These are phyloP conservation scores for Ascochyta koolunga DNA, from an alignment of 2,329 filamentous ascomycete genomes.

Conservation along the genomic window DNA sequence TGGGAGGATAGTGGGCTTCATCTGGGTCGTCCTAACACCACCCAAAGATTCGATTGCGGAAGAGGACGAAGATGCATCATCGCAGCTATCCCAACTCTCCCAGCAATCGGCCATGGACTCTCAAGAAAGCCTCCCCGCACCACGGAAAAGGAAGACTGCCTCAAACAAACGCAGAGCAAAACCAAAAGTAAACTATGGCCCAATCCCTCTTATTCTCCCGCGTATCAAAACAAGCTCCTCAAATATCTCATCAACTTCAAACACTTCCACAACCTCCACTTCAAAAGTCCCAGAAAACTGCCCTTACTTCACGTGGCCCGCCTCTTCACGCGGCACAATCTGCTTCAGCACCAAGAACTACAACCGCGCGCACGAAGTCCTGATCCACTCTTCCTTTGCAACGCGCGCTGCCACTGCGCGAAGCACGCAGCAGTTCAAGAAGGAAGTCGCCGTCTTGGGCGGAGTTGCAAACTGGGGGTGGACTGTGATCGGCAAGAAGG, in stretches of 20 bases:
- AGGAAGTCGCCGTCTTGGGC: slow-evolving; percentile 62
- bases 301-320: slow-evolving; percentile 70
- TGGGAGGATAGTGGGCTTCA: slow-evolving; percentile 87
- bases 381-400: slow-evolving; percentile 76
- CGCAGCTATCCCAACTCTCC: slow-evolving; percentile 28
- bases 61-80: slow-evolving; percentile 37
- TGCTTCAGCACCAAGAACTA: slow-evolving; percentile 70
- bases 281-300: slow-evolving; percentile 60
- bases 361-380: slow-evolving; percentile 69
- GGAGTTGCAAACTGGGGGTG: slow-evolving; percentile 38
- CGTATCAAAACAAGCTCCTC: slow-evolving; percentile 63
- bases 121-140: slow-evolving; percentile 21
- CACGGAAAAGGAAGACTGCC: slow-evolving; percentile 21
- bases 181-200: slow-evolving; percentile 55
- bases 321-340: slow-evolving; percentile 65
- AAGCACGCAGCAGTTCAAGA: slow-evolving; percentile 73
- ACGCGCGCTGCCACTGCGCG: slow-evolving; percentile 65
- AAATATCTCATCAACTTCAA: slow-evolving; percentile 52
- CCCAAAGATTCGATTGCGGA: slow-evolving; percentile 50
- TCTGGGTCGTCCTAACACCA: slow-evolving; percentile 86
- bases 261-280: slow-evolving; percentile 45
- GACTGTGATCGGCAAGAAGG: slow-evolving; percentile 36
- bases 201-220: slow-evolving; percentile 68
- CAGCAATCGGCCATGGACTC: slow-evolving; percentile 27
- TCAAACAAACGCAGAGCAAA: slow-evolving; percentile 29